These are phyloP conservation scores for Phialophora chinensis DNA, from an alignment of 2,329 filamentous ascomycete genomes.

Conservation along the genomic window DNA sequence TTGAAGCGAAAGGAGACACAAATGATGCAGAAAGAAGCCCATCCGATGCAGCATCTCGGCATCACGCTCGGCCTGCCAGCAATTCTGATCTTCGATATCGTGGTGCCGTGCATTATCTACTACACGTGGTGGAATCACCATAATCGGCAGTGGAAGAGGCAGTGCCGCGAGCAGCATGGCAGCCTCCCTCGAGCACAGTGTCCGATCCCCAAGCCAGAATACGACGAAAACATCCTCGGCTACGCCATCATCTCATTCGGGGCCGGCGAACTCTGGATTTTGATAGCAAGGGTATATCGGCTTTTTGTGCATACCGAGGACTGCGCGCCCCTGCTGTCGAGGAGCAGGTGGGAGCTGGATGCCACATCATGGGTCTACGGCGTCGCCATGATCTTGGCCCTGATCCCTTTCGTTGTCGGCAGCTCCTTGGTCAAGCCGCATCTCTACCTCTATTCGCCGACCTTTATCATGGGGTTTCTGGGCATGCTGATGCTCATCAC, in stretches of 20 bases:
- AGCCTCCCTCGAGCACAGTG: constrained; percentile 5
- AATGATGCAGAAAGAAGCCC: constrained; percentile 30
- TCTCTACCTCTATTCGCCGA: constrained; percentile 29
- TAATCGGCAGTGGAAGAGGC: constrained; percentile 20
- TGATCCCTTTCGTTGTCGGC: constrained; percentile 31
- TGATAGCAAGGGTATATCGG: constrained; percentile 27
- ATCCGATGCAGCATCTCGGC: constrained; percentile 28
- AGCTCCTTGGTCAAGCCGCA: constrained; percentile 21
- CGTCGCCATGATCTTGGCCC: constrained; percentile 27
- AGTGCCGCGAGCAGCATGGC: constrained; percentile 22
- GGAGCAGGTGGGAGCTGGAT: constrained; percentile 27
- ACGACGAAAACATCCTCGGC: constrained; percentile 30
- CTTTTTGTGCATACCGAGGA: constrained; percentile 21
- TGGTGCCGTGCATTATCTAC: constrained; percentile 33
- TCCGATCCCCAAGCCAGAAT: constrained; percentile 24
- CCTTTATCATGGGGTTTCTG: constrained; percentile 31
- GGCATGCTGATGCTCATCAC: constrained; percentile 32
- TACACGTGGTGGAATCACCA: constrained; percentile 30
- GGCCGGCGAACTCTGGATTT: constrained; percentile 29
- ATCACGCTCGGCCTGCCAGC: constrained; percentile 28
- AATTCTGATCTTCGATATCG: constrained; percentile 29
- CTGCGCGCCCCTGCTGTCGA: constrained; percentile 25
- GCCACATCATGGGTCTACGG: constrained; percentile 32
- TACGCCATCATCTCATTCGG: constrained; percentile 36
- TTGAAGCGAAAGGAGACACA: constrained; percentile 29